Conservation (phyloP, 345 rosid species). For the Brassica juncea region DNA sequence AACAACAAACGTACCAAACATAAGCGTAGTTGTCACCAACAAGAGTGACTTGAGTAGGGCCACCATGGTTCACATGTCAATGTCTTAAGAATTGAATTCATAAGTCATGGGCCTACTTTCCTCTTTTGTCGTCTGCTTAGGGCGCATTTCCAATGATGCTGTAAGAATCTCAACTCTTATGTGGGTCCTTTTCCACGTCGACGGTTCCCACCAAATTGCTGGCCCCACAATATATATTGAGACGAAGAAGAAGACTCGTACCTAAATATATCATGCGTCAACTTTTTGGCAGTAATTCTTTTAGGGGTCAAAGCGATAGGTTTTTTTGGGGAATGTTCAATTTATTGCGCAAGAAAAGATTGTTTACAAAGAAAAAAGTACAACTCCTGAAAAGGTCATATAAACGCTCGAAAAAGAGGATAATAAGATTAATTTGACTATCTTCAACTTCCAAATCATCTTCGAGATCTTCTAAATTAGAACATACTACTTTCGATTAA, state of each 20-base stretch:
- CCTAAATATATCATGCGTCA: not conserved
- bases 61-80: slow-evolving; percentile 38
- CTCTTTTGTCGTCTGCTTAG: slow-evolving; percentile 20
- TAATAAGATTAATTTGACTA: not conserved
- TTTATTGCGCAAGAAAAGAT: not conserved
- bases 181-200: slow-evolving; percentile 24
- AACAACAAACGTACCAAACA: slow-evolving; percentile 17
- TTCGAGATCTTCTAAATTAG: not conserved
- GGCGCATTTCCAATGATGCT: slow-evolving; percentile 37
- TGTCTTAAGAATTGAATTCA: slow-evolving; percentile 13
- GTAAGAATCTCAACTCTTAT: slow-evolving; percentile 29
- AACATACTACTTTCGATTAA: not conserved
- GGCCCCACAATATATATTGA: slow-evolving; percentile 6
- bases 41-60: slow-evolving; percentile 37
- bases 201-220: slow-evolving; percentile 10
- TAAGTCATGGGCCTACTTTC: slow-evolving; percentile 14
- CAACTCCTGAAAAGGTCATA: not conserved
- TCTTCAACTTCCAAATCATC: not conserved
- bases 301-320: not conserved
- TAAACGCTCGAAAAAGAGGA: not conserved
- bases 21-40: slow-evolving; percentile 28
- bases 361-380: not conserved
- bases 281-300: not conserved
- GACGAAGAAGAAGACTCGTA: not conserved
- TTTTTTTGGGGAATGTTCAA: not conserved